phyloP scores from a whole-genome alignment of 345 rosid genomes.

The Populus deltoides region DNA sequence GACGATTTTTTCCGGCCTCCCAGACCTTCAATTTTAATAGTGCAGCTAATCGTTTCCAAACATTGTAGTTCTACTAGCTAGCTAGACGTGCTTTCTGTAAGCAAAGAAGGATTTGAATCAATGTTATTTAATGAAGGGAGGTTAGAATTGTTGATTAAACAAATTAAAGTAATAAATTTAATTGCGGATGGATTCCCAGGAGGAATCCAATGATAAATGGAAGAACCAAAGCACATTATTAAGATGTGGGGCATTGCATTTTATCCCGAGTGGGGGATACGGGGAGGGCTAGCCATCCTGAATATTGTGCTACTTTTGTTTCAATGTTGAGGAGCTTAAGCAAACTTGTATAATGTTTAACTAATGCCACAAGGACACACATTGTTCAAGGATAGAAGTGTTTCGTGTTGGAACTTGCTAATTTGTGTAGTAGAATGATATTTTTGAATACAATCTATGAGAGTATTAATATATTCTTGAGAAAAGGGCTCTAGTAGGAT shows the following conservation, averaged over 20 bases:
- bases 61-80: background rate
- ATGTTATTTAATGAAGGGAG: background rate
- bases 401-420: background rate
- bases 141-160: background rate
- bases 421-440: background rate
- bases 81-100: background rate
- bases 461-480: background rate
- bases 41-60: no score
- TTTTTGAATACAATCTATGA: background rate
- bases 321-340: background rate
- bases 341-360: background rate
- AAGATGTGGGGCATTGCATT: slow-evolving; percentile 36
- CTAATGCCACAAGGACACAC: background rate
- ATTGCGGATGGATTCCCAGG: slow-evolving; percentile 8
- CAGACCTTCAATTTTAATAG: no score
- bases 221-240: slow-evolving; percentile 17
- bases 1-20: no score
- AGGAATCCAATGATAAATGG: slow-evolving; percentile 38
- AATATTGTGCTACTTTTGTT: background rate
- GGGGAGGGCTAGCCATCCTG: background rate
- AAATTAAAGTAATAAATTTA: slow-evolving; percentile 5
- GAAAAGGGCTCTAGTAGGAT: background rate
- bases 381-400: background rate
- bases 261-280: slow-evolving; percentile 31
- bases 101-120: background rate